phyloP scores from a whole-genome alignment of 2,329 filamentous ascomycete species.

The Sporothrix pallida region DNA sequence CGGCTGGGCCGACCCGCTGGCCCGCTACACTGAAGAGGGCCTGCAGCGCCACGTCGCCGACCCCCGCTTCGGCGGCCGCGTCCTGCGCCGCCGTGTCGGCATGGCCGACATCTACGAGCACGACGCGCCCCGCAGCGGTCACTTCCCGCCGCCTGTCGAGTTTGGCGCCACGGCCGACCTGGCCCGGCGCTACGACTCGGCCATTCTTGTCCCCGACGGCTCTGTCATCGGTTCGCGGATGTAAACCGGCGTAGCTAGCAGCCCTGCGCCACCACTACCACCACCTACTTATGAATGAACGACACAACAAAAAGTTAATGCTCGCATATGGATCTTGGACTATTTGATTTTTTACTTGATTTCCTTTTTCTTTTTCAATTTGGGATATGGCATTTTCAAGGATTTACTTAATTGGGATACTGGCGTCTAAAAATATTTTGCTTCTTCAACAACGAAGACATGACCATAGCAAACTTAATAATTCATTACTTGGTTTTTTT shows the following conservation, averaged over 20 bases:
- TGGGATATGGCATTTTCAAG: not conserved
- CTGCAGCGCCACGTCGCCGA: constrained; percentile 36
- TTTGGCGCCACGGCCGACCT: constrained; percentile 36
- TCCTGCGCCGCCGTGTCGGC: constrained; percentile 31
- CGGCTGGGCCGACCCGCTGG: constrained; percentile 37
- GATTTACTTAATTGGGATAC: not conserved
- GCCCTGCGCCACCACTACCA: too few species aligned
- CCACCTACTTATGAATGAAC: not conserved
- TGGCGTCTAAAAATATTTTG: not conserved
- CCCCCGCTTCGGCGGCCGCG: constrained; percentile 34
- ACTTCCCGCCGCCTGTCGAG: constrained; percentile 35
- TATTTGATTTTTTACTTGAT: not conserved
- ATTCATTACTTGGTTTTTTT: not conserved
- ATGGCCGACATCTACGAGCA: constrained; percentile 31
- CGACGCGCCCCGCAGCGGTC: constrained; percentile 33
- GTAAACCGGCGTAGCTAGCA: not conserved
- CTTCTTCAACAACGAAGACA: not conserved
- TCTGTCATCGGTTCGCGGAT: constrained; percentile 19
- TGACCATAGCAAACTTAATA: not conserved
- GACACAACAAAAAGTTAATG: not conserved
- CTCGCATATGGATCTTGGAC: not conserved
- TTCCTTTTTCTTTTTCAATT: not conserved
- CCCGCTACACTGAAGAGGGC: constrained; percentile 34
- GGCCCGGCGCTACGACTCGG: constrained; percentile 33
- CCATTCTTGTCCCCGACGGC: constrained; percentile 28